Evolutionary conservation across 441 rosid genomes (phyloP).

Genomic region (Daphne laureola): DNA sequence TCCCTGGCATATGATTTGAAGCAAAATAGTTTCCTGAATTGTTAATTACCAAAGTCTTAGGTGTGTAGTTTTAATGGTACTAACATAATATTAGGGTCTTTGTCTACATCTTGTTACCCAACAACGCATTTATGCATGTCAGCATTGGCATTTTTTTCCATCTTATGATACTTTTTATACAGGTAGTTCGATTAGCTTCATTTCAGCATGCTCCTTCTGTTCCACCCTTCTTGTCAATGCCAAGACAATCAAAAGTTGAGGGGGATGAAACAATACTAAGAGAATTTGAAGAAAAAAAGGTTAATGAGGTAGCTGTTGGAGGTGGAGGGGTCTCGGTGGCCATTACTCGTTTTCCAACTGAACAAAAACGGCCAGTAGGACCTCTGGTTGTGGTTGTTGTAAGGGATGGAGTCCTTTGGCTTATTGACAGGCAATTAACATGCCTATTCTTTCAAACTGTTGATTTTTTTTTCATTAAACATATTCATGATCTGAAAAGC

Average conservation of each 20-base stretch:
- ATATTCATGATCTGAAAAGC: too few species aligned
- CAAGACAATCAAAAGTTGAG: slow-evolving; percentile 77
- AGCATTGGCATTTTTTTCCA: too few species aligned
- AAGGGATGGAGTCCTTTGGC: slow-evolving; percentile 99
- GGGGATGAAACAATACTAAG: slow-evolving; percentile 57
- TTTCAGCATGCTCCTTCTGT: slow-evolving; percentile 96
- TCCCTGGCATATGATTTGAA: too few species aligned
- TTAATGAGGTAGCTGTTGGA: slow-evolving; percentile 95
- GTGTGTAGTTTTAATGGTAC: too few species aligned
- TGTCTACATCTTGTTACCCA: too few species aligned
- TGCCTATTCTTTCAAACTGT: slow-evolving; percentile 2
- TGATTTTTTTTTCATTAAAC: too few species aligned
- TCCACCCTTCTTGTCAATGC: slow-evolving; percentile 85
- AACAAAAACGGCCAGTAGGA: slow-evolving; percentile 97
- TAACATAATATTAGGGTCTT: too few species aligned
- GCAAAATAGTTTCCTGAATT: too few species aligned
- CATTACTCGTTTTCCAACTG: slow-evolving; percentile 93
- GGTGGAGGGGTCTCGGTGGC: slow-evolving; percentile 99
- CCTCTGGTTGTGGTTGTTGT: slow-evolving; percentile 93
- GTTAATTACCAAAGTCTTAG: too few species aligned
- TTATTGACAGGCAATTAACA: slow-evolving; percentile 73
- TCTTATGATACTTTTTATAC: slow-evolving; percentile 13
- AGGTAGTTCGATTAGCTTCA: slow-evolving; percentile 98
- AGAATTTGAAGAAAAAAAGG: slow-evolving; percentile 70
- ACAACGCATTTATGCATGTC: too few species aligned